Base-by-base conservation (phyloP, 495 filamentous ascomycete genomes). In the Penicillium tannophilum region DNA sequence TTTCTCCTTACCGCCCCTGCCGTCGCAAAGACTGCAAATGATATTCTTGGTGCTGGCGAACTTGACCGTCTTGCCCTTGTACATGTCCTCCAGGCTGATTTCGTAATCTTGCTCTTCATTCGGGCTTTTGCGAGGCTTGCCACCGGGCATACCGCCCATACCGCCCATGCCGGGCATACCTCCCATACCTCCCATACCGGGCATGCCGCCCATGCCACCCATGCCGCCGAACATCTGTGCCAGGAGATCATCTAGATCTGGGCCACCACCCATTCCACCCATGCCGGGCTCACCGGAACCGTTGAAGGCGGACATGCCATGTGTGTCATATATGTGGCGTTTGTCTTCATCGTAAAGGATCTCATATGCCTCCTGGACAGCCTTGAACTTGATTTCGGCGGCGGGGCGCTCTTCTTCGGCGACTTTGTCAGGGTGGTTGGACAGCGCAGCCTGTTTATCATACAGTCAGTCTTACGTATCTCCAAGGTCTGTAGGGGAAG, bases 11-110 rank as follows among this genome's bases (percentile, higher is more conserved):
- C 92, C 94, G 28, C 94, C 94, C 52, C 81, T 85, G 17, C 94
- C 94, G 68, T 93, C 91, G 80, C 94, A 98, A 62, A 84, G 79
- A 55, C 79, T 79, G 75, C 94, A 98, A 56, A 97, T 81, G 58
- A 97, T 82, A 61, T 96, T 93, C 80, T 97, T 96, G 63, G 88
- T 92, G 71, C 89, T 93, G 24, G 90, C 85, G 73, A 98, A 95
- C 73, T 93, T 93, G 62, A 94, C 93, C 1, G 94, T 97, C 83
- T 98, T 97, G 61, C 94, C 94, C 81, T 96, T 97, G 77, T 97
- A 98, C 24, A 98, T 80, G 65, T 98, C 93, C 69, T 97, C 94
- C 55, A 98, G 74, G 12, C 84, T 90, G 56, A 97, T 89, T 67
- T 91, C 86, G 67, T 98, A 98, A 56, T 89, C 82, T 63, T 96